Percentiles rank a stretch among this genome's conserved stretches.
Evolutionary conservation across 73 alveolate genomes (phyloP).

Genomic region (Tetrahymena elliotti): DNA sequence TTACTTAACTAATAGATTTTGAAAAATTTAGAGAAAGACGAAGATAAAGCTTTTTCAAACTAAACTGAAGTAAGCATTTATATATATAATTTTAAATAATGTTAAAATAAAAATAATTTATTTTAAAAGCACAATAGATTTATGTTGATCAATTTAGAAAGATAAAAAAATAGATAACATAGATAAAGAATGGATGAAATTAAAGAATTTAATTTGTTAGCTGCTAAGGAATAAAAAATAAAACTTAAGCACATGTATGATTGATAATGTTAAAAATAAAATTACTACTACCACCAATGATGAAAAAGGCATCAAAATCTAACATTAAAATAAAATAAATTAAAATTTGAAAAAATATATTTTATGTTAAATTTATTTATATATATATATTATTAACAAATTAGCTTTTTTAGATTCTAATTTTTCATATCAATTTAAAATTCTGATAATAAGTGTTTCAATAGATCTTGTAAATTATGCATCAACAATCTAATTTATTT

Average conservation of each 20-base stretch:
- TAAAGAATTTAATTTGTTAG: constrained; percentile 20
- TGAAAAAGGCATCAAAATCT: too few species aligned
- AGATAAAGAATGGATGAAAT: not conserved
- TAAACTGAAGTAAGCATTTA: constrained; percentile 22
- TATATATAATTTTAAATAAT: not conserved
- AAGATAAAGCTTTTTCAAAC: constrained; percentile 57
- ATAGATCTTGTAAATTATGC: too few species aligned
- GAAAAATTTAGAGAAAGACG: constrained; percentile 52
- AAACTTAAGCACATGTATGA: constrained; percentile 38
- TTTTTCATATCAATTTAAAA: too few species aligned
- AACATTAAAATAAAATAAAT: too few species aligned
- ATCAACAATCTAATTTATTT: too few species aligned
- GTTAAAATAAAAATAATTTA: not conserved
- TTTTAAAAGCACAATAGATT: constrained; percentile 9
- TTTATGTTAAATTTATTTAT: too few species aligned
- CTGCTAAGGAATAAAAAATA: constrained; percentile 22
- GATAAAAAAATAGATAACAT: constrained; percentile 28
- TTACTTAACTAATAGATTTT: too few species aligned
- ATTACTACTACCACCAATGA: too few species aligned
- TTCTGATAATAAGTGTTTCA: too few species aligned
- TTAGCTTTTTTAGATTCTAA: too few species aligned
- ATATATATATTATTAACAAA: too few species aligned
- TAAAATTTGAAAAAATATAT: too few species aligned
- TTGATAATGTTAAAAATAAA: constrained; percentile 3
- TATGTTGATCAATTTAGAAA: constrained; percentile 14